phyloP scores from a whole-genome alignment of 768 basidiomycete species.

The Holtermannia corniformis region DNA sequence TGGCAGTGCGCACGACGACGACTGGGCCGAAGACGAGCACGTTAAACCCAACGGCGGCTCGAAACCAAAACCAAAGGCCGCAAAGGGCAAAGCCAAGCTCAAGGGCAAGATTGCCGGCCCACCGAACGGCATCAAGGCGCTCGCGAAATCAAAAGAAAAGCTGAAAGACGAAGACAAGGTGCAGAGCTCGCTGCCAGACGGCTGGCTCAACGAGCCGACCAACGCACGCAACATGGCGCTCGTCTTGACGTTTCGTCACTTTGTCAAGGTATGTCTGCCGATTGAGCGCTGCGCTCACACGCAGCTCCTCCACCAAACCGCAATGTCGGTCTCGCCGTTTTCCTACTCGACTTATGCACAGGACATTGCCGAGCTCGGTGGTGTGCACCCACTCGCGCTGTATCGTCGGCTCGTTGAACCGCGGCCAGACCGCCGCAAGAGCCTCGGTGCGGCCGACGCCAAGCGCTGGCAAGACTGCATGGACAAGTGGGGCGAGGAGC shows the following conservation, averaged over 20 bases:
- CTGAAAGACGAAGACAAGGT: not conserved
- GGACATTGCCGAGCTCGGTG: constrained; percentile 34
- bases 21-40: not conserved
- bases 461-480: constrained; percentile 37
- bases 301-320: constrained; percentile 36
- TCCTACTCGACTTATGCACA: constrained; percentile 34
- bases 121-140: not conserved
- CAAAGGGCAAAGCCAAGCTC: constrained; percentile 8
- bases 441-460: constrained; percentile 11
- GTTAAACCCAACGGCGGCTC: not conserved
- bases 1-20: constrained; percentile 8
- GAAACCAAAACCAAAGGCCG: constrained; percentile 1
- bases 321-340: constrained; percentile 35
- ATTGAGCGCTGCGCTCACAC: not conserved
- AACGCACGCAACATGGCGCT: constrained; percentile 36
- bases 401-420: constrained; percentile 38
- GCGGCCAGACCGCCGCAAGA: constrained; percentile 15
- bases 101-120: constrained; percentile 6
- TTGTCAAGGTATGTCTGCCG: constrained; percentile 35
- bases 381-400: constrained; percentile 37
- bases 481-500: constrained; percentile 41
- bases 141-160: constrained; percentile 5
- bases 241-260: constrained; percentile 38
- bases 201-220: constrained; percentile 34
- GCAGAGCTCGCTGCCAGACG: constrained; percentile 28